Percentiles rank a stretch among this genome's conserved stretches.
Conservation (phyloP, 2,329 filamentous ascomycete species). For the Diaporthe capsici region DNA sequence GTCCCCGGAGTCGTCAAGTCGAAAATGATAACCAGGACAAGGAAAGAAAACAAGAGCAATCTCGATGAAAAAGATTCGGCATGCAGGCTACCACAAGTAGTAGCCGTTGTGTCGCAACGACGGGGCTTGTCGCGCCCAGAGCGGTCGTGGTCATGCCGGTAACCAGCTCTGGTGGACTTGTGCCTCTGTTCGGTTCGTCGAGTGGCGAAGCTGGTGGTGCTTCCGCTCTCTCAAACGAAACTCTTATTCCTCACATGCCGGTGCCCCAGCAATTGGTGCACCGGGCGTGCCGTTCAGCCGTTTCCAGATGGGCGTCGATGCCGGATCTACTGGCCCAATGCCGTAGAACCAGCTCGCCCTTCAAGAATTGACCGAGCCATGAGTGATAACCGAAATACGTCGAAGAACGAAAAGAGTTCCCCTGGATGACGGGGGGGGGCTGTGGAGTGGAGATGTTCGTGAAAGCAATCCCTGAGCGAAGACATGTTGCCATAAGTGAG, state of each 20-base stretch:
- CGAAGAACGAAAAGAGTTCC: conserved; percentile 46
- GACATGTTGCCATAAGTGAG: conserved; percentile 37
- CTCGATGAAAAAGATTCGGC: conserved; percentile 34
- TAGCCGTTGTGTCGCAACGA: conserved; percentile 51
- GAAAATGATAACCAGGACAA: conserved; percentile 44
- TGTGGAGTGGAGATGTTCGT: conserved; percentile 41
- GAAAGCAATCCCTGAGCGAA: conserved; percentile 43
- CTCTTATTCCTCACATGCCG: conserved; percentile 42
- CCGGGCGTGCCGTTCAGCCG: conserved; percentile 59
- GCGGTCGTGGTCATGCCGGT: conserved; percentile 36
- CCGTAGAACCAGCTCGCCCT: conserved; percentile 32
- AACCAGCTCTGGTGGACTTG: conserved; percentile 27
- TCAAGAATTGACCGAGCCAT: conserved; percentile 51
- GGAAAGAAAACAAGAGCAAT: conserved; percentile 45
- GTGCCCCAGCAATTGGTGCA: conserved; percentile 48
- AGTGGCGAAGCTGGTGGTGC: conserved; percentile 25
- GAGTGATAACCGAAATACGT: conserved; percentile 43
- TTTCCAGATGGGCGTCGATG: conserved; percentile 35
- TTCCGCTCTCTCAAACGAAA: conserved; percentile 39
- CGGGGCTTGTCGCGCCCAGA: conserved; percentile 42
- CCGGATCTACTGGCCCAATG: conserved; percentile 38
- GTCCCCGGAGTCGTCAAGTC: conserved; percentile 49
- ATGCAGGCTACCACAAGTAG: conserved; percentile 42
- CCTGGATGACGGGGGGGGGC: conserved; percentile 48
- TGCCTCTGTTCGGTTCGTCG: conserved; percentile 38